Evolutionary conservation across 2,329 filamentous ascomycete genomes (phyloP).

Genomic region (Colletotrichum sublineola): DNA sequence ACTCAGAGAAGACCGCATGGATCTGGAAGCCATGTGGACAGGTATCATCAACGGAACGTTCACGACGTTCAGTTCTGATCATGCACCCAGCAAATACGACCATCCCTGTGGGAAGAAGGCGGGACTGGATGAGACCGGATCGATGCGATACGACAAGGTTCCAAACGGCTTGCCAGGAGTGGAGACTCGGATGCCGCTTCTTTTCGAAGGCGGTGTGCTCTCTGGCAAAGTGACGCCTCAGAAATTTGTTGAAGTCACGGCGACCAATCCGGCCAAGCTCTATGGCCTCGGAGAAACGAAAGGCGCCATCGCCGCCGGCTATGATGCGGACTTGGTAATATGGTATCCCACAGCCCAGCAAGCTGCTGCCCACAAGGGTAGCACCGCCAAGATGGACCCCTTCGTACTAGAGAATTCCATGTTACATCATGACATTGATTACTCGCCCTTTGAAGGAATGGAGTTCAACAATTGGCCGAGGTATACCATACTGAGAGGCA

Average conservation of each 20-base stretch:
- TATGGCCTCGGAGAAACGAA: slow-evolving; percentile 68
- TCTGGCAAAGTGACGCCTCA: slow-evolving; percentile 56
- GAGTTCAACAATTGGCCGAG: slow-evolving; percentile 71
- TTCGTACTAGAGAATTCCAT: slow-evolving; percentile 63
- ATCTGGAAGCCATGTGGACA: slow-evolving; percentile 65
- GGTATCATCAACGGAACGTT: slow-evolving; percentile 66
- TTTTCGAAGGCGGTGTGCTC: slow-evolving; percentile 49
- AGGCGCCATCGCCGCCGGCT: slow-evolving; percentile 63
- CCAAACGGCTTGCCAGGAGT: slow-evolving; percentile 71
- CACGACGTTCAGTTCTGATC: slow-evolving; percentile 61
- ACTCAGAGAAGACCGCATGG: slow-evolving; percentile 58
- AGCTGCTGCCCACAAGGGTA: slow-evolving; percentile 46
- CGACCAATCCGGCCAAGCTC: slow-evolving; percentile 68
- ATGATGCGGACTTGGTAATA: slow-evolving; percentile 69
- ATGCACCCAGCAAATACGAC: slow-evolving; percentile 64
- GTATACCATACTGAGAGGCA: slow-evolving; percentile 70
- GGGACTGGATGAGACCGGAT: slow-evolving; percentile 47
- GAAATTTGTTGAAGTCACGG: slow-evolving; percentile 67
- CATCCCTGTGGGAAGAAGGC: slow-evolving; percentile 63
- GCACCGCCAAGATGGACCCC: slow-evolving; percentile 42
- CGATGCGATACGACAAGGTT: slow-evolving; percentile 65
- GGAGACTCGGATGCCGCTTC: slow-evolving; percentile 66
- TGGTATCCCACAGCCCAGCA: slow-evolving; percentile 62
- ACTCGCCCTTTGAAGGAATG: slow-evolving; percentile 72
- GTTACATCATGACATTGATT: slow-evolving; percentile 73